A percentile compares a stretch with the other conserved stretches of the same genome.
Conservation (phyloP, 1,284 basidiomycete species). For the Fomitopsis pinicola region DNA sequence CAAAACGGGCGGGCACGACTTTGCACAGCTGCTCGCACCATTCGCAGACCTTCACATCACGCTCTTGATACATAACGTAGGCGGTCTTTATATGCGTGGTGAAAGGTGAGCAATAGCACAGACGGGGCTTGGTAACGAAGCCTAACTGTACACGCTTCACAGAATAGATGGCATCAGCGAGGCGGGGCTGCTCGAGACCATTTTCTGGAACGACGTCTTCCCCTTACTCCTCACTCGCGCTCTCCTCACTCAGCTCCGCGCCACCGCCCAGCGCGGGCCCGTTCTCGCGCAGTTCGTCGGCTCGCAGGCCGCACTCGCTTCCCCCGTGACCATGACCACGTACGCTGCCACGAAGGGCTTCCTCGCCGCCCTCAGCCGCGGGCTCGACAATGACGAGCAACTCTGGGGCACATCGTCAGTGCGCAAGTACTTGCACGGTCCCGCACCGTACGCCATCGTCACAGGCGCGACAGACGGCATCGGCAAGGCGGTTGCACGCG, state of each 20-base stretch:
- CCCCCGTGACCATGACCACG: conserved; percentile 17
- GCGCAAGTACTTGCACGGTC: conserved; percentile 21
- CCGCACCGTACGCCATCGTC: conserved; percentile 22
- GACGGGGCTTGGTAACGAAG: neutral
- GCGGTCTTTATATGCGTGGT: conserved; percentile 11
- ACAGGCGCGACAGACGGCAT: conserved; percentile 29
- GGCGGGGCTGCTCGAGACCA: conserved; percentile 11
- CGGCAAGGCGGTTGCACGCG: conserved; percentile 21
- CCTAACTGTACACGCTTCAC: neutral
- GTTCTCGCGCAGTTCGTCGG: conserved; percentile 23
- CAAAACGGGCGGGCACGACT: conserved; percentile 18
- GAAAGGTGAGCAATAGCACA: conserved; percentile 7
- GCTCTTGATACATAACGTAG: conserved; percentile 26
- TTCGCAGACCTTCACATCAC: conserved; percentile 25
- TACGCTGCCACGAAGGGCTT: conserved; percentile 24
- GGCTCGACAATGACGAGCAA: conserved; percentile 23
- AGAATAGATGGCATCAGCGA: conserved; percentile 20
- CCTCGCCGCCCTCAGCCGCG: conserved; percentile 18
- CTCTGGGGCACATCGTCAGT: conserved; percentile 17
- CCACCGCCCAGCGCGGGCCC: conserved; percentile 15
- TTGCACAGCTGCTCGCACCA: conserved; percentile 15
- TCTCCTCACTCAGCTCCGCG: conserved; percentile 23
- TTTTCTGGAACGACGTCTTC: conserved; percentile 22
- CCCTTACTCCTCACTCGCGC: conserved; percentile 23
- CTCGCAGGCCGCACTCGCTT: conserved; percentile 17